Percentiles rank a stretch among this genome's conserved stretches.
Conservation (phyloP, 2,329 filamentous ascomycete genomes). For the Ceratocystis huliohia region DNA sequence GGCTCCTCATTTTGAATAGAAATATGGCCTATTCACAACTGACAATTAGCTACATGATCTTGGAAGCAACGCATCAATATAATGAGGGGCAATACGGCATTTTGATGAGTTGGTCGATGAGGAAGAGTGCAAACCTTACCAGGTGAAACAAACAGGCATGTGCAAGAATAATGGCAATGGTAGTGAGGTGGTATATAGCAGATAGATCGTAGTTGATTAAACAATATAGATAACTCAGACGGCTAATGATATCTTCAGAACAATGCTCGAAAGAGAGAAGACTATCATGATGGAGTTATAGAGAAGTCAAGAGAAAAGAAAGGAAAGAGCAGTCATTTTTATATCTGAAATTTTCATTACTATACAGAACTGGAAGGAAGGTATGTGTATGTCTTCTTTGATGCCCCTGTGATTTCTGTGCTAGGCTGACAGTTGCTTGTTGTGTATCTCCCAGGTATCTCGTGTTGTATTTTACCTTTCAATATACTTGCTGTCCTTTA, state of each 20-base stretch:
- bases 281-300: not conserved
- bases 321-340: not conserved
- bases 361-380: not conserved
- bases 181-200: too few relatives aligned
- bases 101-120: too few relatives aligned
- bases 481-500: not conserved
- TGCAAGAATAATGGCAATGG: too few relatives aligned
- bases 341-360: constrained; percentile 5
- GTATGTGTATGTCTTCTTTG: not conserved
- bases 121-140: too few relatives aligned
- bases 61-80: too few relatives aligned
- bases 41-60: too few relatives aligned
- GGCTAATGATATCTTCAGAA: not conserved
- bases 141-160: too few relatives aligned
- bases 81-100: too few relatives aligned
- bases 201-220: too few relatives aligned
- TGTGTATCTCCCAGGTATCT: not conserved
- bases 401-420: not conserved
- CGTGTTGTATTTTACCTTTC: not conserved
- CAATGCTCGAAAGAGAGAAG: not conserved
- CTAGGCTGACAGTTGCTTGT: not conserved
- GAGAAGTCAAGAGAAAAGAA: not conserved
- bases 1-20: not conserved
- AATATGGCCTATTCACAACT: too few relatives aligned
- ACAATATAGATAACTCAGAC: not conserved